These are phyloP conservation scores for Cucumis hystrix DNA, from an alignment of 306 rosid genomes.

Conservation along the genomic window DNA sequence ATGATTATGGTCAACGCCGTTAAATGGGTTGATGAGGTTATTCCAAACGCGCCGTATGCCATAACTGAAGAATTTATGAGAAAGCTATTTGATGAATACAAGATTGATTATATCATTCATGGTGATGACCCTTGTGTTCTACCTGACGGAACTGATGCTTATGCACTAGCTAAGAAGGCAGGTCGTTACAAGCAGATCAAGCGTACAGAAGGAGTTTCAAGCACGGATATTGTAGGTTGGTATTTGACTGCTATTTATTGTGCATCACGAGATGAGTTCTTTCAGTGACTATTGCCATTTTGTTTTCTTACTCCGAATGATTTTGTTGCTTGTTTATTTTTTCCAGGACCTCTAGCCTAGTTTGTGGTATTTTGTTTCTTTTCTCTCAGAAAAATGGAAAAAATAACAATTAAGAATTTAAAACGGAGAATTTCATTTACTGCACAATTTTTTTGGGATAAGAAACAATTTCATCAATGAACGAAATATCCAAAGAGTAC, in stretches of 20 bases:
- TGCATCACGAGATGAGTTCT: background rate
- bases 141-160: slow-evolving; percentile 51
- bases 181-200: slow-evolving; percentile 58
- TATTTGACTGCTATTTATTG: background rate
- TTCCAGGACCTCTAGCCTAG: background rate
- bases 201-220: slow-evolving; percentile 53
- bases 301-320: background rate
- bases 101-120: slow-evolving; percentile 42
- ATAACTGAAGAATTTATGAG: slow-evolving; percentile 52
- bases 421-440: background rate
- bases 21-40: slow-evolving; percentile 55
- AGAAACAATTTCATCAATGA: no score
- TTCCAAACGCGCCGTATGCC: slow-evolving; percentile 50
- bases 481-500: no score
- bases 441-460: background rate
- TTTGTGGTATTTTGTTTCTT: background rate
- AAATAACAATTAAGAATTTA: background rate
- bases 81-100: slow-evolving; percentile 43
- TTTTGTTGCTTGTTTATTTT: background rate
- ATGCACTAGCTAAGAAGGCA: slow-evolving; percentile 57
- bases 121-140: slow-evolving; percentile 58
- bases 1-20: slow-evolving; percentile 50
- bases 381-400: background rate
- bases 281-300: background rate
- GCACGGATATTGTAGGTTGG: slow-evolving; percentile 58